Evolutionary conservation across 768 basidiomycete species (phyloP).

Genomic region (Termitomyces sp.): DNA sequence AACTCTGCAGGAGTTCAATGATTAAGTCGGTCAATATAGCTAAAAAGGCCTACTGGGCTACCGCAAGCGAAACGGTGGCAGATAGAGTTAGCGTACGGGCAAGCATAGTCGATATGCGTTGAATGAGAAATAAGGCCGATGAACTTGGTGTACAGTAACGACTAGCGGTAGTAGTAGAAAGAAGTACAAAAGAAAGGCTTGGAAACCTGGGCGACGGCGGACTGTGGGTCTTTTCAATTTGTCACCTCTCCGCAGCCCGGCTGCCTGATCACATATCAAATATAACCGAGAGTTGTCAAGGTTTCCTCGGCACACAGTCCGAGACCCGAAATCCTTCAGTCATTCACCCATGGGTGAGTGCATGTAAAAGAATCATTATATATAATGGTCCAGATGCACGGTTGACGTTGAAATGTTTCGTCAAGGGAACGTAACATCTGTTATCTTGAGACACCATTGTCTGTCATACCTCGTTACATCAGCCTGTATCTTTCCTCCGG

Average conservation of each 20-base stretch:
- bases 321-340: neutral
- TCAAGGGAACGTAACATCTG: no score
- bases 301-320: neutral
- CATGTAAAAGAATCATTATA: no score
- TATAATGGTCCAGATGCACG: no score
- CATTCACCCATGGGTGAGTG: neutral
- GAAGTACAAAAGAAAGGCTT: neutral
- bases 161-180: neutral
- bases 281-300: neutral
- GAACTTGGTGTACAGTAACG: neutral
- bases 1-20: neutral
- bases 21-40: neutral
- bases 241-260: neutral
- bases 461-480: no score
- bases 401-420: no score
- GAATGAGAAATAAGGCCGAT: neutral
- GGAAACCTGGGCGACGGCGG: neutral
- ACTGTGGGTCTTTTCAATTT: neutral
- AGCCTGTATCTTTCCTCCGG: neutral
- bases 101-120: conserved; percentile 7
- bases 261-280: neutral
- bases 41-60: conserved; percentile 11
- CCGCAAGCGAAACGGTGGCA: conserved; percentile 10
- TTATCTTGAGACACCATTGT: no score
- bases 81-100: conserved; percentile 10